Evolutionary conservation across 1,284 basidiomycete genomes (phyloP), one percentile per base, ranked within the genome.

Genomic region (Wallemia hederae): DNA sequence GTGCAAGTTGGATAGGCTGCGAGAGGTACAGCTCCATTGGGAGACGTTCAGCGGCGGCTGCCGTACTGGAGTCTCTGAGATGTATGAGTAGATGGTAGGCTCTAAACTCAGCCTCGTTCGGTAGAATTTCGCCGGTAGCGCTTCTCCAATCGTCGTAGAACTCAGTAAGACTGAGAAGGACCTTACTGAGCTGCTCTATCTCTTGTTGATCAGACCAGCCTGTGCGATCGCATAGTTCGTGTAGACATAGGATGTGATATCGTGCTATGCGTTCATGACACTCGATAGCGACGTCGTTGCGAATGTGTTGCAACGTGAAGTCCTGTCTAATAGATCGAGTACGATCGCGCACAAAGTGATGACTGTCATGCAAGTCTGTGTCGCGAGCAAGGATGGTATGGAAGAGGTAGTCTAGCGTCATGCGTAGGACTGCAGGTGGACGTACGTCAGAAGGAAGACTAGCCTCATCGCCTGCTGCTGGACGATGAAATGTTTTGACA

Each of bases 401-500:
- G 67, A 97, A 88, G 22, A 98, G 79, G 68, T 98, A 97, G 72
- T 97, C 81, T 58, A 97, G 77, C 0, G 92, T 94, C 66, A 73
- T 76, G 85, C 89, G 65, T 1, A 33, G 22, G 17, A 28, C 19
- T 14, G 72, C 72, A 0, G 90, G 88, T 19, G 92, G 90, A 22
- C 92, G 80, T 59, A 98, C 74, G 68, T 98, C 92, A 0, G 88
- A 90, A 1, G 92, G 91, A 0, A 94, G 70, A 0, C 80, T 83
- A 61, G 72, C 67, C 69, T 90, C 88, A 71, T 92, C 86, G 1
- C 92, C 91, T 1, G 89, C 87, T 24, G 67, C 77, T 1, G 88
- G 90, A 29, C 92, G 82, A 66, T 92, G 87, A 69, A 92, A 98
- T 66, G 85, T 86, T 69, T 94, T 94, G 61, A 97, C 92, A 0